Base-by-base conservation (phyloP, 2,329 filamentous ascomycete genomes). In the Alternaria sp. region DNA sequence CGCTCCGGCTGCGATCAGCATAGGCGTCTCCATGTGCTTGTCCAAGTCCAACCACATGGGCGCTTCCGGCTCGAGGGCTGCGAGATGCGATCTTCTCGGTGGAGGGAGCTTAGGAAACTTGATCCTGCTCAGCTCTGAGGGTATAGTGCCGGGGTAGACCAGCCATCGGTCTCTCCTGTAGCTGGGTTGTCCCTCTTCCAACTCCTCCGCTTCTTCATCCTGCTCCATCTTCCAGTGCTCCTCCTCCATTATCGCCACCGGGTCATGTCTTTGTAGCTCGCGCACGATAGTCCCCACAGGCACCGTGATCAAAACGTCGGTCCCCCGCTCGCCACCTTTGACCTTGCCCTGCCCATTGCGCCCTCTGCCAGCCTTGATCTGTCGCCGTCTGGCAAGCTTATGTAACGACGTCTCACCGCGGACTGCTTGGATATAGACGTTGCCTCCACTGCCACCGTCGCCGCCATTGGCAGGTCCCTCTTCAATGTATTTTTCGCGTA, bases 391-490 rank as follows among this genome's bases (percentile, higher is more conserved):
- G 1, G 93, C 91, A 10, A 99, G 85, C 82, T 97, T 98, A 82
- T 98, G 94, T 65, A 99, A 82, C 57, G 93, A 97, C 0, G 94
- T 98, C 80, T 98, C 92, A 63, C 94, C 93, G 58, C 92, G 89
- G 2, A 97, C 89, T 8, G 96, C 94, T 81, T 98, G 95, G 61
- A 99, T 96, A 79, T 97, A 98, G 69, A 99, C 85, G 73, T 92
- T 96, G 43, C 96, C 96, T 65, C 96, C 96, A 60, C 89, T 91
- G 5, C 96, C 96, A 45, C 96, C 96, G 77, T 99, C 94, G 63
- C 96, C 96, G 53, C 96, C 96, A 79, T 99, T 98, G 10, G 96
- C 89, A 11, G 96, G 96, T 0, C 96, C 96, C 68, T 97, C 90
- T 47, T 90, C 88, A 28, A 97, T 86, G 80, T 92, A 98, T 67